Conservation (phyloP, 768 basidiomycete species). For the Lepiota venenata region DNA sequence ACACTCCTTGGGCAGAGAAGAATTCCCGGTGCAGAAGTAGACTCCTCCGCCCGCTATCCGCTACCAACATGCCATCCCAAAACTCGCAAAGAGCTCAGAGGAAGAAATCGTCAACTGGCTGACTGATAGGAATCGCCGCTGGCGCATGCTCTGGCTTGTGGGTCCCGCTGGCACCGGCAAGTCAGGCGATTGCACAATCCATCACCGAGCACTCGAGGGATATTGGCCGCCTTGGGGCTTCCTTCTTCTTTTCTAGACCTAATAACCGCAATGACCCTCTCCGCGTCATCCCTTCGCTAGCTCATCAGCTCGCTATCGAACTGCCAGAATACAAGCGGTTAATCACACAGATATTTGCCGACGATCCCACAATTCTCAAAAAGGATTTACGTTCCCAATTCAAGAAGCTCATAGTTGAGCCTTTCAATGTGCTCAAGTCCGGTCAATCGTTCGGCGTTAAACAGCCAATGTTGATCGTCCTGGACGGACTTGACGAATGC, state of each 20-base stretch:
- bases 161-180: not conserved
- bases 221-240: not conserved
- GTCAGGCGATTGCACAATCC: not conserved
- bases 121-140: too few relatives aligned
- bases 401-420: too few relatives aligned
- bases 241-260: not conserved
- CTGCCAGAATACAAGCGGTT: too few relatives aligned
- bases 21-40: not conserved
- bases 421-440: too few relatives aligned
- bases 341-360: too few relatives aligned
- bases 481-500: constrained; percentile 7
- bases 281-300: not conserved
- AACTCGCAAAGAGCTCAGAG: not conserved
- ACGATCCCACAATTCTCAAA: too few relatives aligned
- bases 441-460: too few relatives aligned
- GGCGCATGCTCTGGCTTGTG: not conserved
- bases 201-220: not conserved
- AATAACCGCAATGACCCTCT: not conserved
- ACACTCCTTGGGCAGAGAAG: too few relatives aligned
- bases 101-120: not conserved
- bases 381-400: too few relatives aligned
- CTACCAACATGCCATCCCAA: not conserved
- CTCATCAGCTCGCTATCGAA: too few relatives aligned
- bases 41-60: not conserved
- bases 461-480: not conserved